Evolutionary conservation across 2,329 filamentous ascomycete species (phyloP), one percentile per base, ranked within the genome.

Genomic region (Capronia epimyces): DNA sequence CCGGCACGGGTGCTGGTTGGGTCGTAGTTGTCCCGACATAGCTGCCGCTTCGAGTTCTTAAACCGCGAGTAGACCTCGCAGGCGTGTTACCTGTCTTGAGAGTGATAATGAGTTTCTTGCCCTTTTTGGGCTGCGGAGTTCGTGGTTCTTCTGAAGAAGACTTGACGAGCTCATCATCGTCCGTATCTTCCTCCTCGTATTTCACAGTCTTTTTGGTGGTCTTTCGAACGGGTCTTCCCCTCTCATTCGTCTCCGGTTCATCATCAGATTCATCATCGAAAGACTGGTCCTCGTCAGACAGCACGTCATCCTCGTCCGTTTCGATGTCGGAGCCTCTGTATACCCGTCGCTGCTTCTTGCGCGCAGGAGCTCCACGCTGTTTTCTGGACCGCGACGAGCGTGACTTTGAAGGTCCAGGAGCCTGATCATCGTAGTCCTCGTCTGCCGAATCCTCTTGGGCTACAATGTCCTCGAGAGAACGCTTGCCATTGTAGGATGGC

Each of bases 191-290:
- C 63, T 82, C 79, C 57, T 80, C 74, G 71, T 83, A 83, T 25
- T 71, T 73, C 39, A 76, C 71, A 20, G 67, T 65, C 59, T 79
- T 77, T 61, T 76, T 76, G 9, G 77, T 75, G n/a, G 74, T 77
- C 52, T 71, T 71, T 56, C 81, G 75, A 57, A 77, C 74, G 39
- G 75, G 72, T 42, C 78, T 71, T 29, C 81, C 81, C 43, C 78
- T 76, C 15, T 77, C 76, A 60, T 81, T 82, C 51, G 75, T 70
- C 60, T 79, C 76, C 1, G 74, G 67, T 6, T 60, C 53, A 25
- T 71, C 69, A 2, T 71, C 68, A 42, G 70, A 65, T 7, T 20
- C 57, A 15, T 77, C 74, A 51, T 71, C 72, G 54, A 68, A 69
- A 5, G 68, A 67, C 7, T 71, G 55, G 13, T 73, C 72, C 8